A percentile compares a stretch with the other conserved stretches of the same genome.
Evolutionary conservation across 2,329 filamentous ascomycete genomes (phyloP).

Genomic region (Neoarthrinium moseri): DNA sequence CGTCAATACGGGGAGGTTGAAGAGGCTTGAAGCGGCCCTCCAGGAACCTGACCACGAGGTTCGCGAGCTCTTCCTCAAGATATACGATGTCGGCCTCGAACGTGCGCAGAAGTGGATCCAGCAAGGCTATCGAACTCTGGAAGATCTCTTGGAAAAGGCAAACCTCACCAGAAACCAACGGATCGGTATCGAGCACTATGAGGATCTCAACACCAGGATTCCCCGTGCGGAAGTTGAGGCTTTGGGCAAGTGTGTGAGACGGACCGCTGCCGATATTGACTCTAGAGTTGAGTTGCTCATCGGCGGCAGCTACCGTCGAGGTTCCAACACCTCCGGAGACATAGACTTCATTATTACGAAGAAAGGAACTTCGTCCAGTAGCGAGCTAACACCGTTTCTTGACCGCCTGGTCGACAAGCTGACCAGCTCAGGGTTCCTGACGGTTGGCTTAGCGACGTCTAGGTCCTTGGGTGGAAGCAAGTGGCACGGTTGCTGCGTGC

Average conservation of each 20-base stretch:
- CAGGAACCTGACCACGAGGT: conserved; percentile 64
- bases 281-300: conserved; percentile 67
- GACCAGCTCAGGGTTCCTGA: conserved; percentile 63
- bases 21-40: conserved; percentile 68
- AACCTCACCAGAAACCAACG: conserved; percentile 67
- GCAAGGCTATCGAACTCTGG: conserved; percentile 70
- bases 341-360: conserved; percentile 85
- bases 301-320: conserved; percentile 82
- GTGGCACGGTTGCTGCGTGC: conserved; percentile 83
- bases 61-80: conserved; percentile 68
- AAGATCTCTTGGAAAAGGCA: conserved; percentile 64
- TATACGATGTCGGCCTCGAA: conserved; percentile 74
- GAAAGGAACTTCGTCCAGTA: conserved; percentile 48
- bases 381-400: conserved; percentile 62
- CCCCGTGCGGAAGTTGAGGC: conserved; percentile 72
- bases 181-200: conserved; percentile 75
- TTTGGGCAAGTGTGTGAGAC: conserved; percentile 64
- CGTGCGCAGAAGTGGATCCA: conserved; percentile 76
- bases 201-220: conserved; percentile 77
- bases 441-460: conserved; percentile 63
- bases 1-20: conserved; percentile 68
- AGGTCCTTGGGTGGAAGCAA: conserved; percentile 60
- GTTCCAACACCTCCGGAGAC: conserved; percentile 71
- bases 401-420: conserved; percentile 62
- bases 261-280: conserved; percentile 60